Percentiles rank a stretch among this genome's conserved stretches.
Evolutionary conservation across 345 rosid species (phyloP).

Genomic region (Bruguiera sexangula): DNA sequence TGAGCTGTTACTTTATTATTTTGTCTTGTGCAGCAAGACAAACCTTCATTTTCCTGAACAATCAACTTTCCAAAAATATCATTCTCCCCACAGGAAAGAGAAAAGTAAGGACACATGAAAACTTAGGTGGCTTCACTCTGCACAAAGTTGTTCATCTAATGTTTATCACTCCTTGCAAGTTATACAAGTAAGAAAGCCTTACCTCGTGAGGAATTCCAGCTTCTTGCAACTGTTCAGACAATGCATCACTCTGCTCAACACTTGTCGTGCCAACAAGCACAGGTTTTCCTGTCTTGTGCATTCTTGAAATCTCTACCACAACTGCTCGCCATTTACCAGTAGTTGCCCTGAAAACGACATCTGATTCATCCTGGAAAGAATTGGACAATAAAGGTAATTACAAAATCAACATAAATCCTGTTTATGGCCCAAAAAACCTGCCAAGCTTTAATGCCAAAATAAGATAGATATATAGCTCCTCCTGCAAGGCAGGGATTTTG

Average conservation of each 20-base stretch:
- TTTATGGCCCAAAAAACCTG: not conserved
- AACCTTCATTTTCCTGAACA: not conserved
- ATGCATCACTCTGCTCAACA: conserved; percentile 95
- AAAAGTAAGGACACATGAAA: not conserved
- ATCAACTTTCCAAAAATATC: not conserved
- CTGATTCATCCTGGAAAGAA: conserved; percentile 84
- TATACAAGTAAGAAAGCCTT: conserved; percentile 15
- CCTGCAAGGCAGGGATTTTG: not conserved
- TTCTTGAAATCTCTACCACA: conserved; percentile 91
- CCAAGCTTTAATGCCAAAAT: not conserved
- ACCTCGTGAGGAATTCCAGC: conserved; percentile 95
- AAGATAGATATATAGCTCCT: not conserved
- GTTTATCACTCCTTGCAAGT: not conserved
- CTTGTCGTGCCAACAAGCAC: conserved; percentile 99
- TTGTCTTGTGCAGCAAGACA: not conserved
- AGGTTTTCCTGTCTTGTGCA: conserved; percentile 86
- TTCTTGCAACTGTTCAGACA: conserved; percentile 77
- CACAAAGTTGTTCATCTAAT: not conserved
- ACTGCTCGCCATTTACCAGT: conserved; percentile 94
- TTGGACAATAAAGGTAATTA: conserved; percentile 13
- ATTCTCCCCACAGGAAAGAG: not conserved
- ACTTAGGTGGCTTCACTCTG: not conserved
- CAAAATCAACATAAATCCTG: not conserved
- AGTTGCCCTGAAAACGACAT: conserved; percentile 89
- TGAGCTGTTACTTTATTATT: not conserved